These are phyloP conservation scores for Rhodocollybia butyracea DNA, from an alignment of 768 basidiomycete species.

Conservation along the genomic window DNA sequence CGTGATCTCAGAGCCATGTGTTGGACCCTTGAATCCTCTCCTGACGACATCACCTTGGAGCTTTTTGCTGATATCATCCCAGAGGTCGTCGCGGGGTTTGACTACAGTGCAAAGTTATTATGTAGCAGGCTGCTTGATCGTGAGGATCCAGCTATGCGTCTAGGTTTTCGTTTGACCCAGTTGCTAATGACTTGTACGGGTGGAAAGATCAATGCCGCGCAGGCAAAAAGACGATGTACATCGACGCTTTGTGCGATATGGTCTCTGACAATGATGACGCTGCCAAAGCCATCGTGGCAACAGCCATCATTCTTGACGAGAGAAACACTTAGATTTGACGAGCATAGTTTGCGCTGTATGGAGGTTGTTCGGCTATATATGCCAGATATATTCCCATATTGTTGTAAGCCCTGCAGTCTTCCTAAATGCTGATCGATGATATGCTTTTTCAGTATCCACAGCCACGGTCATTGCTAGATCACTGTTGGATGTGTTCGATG, in stretches of 20 bases:
- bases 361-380: constrained; percentile 17
- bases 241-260: constrained; percentile 37
- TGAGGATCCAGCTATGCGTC: constrained; percentile 24
- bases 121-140: constrained; percentile 28
- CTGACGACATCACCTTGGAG: constrained; percentile 32
- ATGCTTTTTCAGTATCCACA: constrained; percentile 20
- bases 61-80: constrained; percentile 34
- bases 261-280: constrained; percentile 39
- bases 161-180: constrained; percentile 33
- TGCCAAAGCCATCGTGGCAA: constrained; percentile 16
- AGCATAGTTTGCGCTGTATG: constrained; percentile 29
- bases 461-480: constrained; percentile 27
- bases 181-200: constrained; percentile 28
- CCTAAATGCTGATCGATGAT: not conserved
- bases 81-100: constrained; percentile 29
- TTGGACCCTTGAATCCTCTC: constrained; percentile 35
- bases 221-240: constrained; percentile 27
- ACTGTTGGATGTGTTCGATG: constrained; percentile 31
- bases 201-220: constrained; percentile 19
- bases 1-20: constrained; percentile 37
- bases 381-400: constrained; percentile 22
- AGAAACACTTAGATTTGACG: constrained; percentile 25
- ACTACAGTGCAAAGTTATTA: constrained; percentile 37
- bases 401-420: constrained; percentile 1
- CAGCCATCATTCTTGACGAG: not conserved